Evolutionary conservation across 352 stramenopile genomes (phyloP), one percentile per base, ranked within the genome.

Genomic region (Phytophthora cajani): DNA sequence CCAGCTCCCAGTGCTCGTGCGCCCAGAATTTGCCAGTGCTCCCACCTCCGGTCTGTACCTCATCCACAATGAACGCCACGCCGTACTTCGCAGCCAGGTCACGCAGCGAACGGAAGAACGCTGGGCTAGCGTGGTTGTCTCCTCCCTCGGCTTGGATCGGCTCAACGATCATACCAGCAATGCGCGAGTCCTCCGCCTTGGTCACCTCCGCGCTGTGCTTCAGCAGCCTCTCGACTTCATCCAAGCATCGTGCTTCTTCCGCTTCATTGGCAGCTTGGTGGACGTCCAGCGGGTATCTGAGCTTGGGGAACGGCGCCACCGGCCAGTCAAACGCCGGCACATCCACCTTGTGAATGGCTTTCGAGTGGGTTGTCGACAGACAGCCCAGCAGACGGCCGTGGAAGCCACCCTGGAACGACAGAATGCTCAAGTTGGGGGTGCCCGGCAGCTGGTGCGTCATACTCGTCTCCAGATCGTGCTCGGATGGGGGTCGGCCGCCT

Each of bases 1-100:
- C 71, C 5, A 95, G 79, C 21, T 72, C 78, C 88, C 88, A 95
- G 69, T 94, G 84, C 52, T 95, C 86, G 59, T 94, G 84, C 0
- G 88, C 88, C 88, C 88, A 95, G 71, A 95, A 95, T 55, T 89
- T 92, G 30, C 88, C 88, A 12, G 88, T 95, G 67, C 83, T 93
- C 3, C 88, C 88, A 25, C 87, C 87, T 49, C 88, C 88, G 0
- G 88, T 95, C 59, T 95, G 88, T 36, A 95, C 88, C 72, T 95
- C 88, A 61, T 95, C 88, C 51, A 95, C 88, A 50, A 95, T 91
- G 67, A 94, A 95, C 5, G 87, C 87, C 17, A 93, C 82, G 36
- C 75, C 80, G 54, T 93, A 74, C 5, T 83, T 69, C 17, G 81
- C 71, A 23, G 88, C 78, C 57, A 95, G 67, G 10, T 78, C 69